Evolutionary conservation across 1,139 yeast genomes (phyloP).

Genomic region (Nakaseomyces uthaithaninus): DNA sequence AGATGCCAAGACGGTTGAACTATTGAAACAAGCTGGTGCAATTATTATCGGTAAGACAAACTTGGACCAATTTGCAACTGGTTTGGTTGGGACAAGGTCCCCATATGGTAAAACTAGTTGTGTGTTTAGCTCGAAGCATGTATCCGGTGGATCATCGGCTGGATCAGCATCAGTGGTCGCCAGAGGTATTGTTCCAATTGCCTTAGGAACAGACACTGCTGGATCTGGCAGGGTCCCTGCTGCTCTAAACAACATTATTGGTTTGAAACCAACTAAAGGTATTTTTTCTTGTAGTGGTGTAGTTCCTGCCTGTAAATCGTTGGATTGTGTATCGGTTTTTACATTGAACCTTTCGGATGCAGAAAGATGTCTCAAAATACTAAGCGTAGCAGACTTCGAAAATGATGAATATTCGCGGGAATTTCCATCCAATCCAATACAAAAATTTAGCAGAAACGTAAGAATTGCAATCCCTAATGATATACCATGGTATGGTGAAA

Average conservation of each 20-base stretch:
- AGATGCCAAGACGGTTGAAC: conserved; percentile 67
- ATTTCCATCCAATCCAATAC: conserved; percentile 58
- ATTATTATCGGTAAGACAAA: conserved; percentile 87
- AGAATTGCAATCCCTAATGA: conserved; percentile 66
- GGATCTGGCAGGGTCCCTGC: conserved; percentile 98
- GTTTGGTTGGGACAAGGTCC: conserved; percentile 87
- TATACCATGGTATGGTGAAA: conserved; percentile 73
- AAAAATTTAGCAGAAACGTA: conserved; percentile 51
- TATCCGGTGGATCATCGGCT: conserved; percentile 90
- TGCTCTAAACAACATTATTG: conserved; percentile 83
- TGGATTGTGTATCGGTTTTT: conserved; percentile 87
- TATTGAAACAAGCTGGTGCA: conserved; percentile 77
- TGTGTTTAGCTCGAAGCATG: conserved; percentile 66
- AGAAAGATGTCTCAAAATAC: conserved; percentile 57
- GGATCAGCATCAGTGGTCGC: conserved; percentile 93
- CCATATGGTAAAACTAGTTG: conserved; percentile 87
- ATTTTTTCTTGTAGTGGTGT: conserved; percentile 79
- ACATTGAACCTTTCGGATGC: conserved; percentile 75
- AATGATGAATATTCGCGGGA: conserved; percentile 73
- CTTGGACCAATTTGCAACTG: conserved; percentile 94
- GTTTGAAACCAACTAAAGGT: conserved; percentile 88
- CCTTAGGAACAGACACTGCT: conserved; percentile 97
- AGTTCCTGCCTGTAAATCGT: conserved; percentile 93
- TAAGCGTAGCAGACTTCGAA: conserved; percentile 66
- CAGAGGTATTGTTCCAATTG: conserved; percentile 76